Percentiles rank a stretch among this genome's conserved stretches.
These are phyloP conservation scores for Pyrenophora seminiperda DNA, from an alignment of 2,329 filamentous ascomycete genomes.

Conservation along the genomic window DNA sequence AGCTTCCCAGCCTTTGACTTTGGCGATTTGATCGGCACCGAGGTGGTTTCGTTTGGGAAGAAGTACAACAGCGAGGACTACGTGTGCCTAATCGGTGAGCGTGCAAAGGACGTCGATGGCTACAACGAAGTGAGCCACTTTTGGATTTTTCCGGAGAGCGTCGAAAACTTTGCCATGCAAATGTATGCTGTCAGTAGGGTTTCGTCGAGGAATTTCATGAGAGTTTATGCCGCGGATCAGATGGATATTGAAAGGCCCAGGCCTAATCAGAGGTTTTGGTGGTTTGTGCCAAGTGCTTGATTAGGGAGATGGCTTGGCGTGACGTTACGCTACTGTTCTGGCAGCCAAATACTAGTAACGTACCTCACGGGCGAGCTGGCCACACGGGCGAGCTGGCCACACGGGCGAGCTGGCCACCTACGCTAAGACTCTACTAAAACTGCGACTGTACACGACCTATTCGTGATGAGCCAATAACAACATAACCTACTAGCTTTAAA, in stretches of 20 bases:
- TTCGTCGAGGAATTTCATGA: not conserved
- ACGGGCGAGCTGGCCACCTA: too few relatives aligned
- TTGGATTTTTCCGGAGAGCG: not conserved
- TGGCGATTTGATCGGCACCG: not conserved
- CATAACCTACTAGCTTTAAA: too few relatives aligned
- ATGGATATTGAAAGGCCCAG: not conserved
- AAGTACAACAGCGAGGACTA: not conserved
- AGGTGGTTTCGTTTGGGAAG: not conserved
- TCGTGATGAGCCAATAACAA: too few relatives aligned
- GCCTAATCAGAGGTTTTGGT: not conserved
- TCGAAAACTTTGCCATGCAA: not conserved
- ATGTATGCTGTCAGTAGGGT: not conserved
- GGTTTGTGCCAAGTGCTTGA: not conserved
- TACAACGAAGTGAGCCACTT: not conserved
- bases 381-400: too few relatives aligned
- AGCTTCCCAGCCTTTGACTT: constrained; percentile 1
- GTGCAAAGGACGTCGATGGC: not conserved
- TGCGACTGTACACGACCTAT: too few relatives aligned
- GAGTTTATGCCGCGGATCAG: not conserved
- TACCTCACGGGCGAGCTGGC: too few relatives aligned
- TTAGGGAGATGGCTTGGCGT: not conserved
- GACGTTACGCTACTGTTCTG: not conserved
- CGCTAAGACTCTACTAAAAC: too few relatives aligned
- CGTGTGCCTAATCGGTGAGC: not conserved
- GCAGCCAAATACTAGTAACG: not conserved